Evolutionary conservation across 768 basidiomycete species (phyloP).

Genomic region (Boletales sp.): DNA sequence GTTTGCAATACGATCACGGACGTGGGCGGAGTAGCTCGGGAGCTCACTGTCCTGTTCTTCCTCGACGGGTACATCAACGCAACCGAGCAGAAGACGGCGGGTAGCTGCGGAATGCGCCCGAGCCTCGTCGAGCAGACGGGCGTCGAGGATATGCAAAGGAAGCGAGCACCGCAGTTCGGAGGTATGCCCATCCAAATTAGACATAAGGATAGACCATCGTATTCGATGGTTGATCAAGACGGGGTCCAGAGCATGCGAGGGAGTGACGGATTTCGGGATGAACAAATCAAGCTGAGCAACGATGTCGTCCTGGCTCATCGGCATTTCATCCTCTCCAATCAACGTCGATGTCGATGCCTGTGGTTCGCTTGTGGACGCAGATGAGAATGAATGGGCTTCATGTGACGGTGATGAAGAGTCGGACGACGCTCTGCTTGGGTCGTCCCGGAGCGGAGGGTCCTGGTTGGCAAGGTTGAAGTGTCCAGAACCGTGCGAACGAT

Average conservation of each 20-base stretch:
- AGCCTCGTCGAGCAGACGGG: slow-evolving; percentile 71
- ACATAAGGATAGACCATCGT: slow-evolving; percentile 74
- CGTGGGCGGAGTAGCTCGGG: slow-evolving; percentile 86
- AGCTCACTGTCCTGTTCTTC: slow-evolving; percentile 70
- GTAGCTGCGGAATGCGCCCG: slow-evolving; percentile 68
- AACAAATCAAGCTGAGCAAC: slow-evolving; percentile 58
- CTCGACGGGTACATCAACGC: slow-evolving; percentile 33
- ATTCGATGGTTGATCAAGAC: slow-evolving; percentile 75
- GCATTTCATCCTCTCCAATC: slow-evolving; percentile 15
- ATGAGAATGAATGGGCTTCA: slow-evolving; percentile 1
- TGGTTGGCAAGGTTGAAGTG: slow-evolving; percentile 8
- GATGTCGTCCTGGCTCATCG: slow-evolving; percentile 42
- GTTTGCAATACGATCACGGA: slow-evolving; percentile 85
- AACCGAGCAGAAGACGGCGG: slow-evolving; percentile 49
- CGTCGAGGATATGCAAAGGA: slow-evolving; percentile 80
- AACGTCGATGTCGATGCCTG: slow-evolving; percentile 5
- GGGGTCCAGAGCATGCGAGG: slow-evolving; percentile 74
- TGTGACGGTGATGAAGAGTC: slow-evolving; percentile 10
- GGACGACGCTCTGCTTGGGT: slow-evolving; percentile 10
- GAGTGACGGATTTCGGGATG: slow-evolving; percentile 59
- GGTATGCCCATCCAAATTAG: slow-evolving; percentile 86
- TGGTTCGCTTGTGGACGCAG: not conserved
- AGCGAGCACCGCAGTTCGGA: slow-evolving; percentile 95
- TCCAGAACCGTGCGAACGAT: slow-evolving; percentile 13
- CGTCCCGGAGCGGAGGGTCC: slow-evolving; percentile 12